These are phyloP conservation scores for Rhizopus stolonifer DNA, from an alignment of 371 early-diverging fungal species.

Conservation along the genomic window DNA sequence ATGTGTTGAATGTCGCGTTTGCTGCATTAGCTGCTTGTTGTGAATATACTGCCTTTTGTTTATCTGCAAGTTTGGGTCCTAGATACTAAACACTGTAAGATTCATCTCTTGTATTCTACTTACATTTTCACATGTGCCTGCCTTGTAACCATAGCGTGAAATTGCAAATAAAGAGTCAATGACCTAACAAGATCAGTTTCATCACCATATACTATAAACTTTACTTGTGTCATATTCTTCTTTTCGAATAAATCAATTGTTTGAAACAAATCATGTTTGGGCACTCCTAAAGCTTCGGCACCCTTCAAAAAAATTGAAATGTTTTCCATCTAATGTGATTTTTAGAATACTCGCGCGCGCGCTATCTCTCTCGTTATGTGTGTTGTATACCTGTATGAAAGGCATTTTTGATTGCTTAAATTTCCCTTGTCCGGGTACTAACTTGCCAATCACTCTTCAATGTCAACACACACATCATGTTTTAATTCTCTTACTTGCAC, in stretches of 20 bases:
- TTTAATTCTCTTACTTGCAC: constrained; percentile 56
- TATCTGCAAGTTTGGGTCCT: constrained; percentile 80
- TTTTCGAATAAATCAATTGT: constrained; percentile 89
- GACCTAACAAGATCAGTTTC: constrained; percentile 35
- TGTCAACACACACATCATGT: not conserved
- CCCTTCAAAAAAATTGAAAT: constrained; percentile 78
- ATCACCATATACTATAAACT: not conserved
- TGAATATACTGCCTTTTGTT: constrained; percentile 62
- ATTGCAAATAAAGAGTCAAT: constrained; percentile 78
- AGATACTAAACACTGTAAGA: constrained; percentile 51
- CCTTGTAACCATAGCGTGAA: constrained; percentile 76
- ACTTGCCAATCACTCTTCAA: constrained; percentile 59
- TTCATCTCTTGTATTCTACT: constrained; percentile 1
- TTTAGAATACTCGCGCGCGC: too few species aligned
- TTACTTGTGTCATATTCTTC: constrained; percentile 80
- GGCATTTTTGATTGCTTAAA: constrained; percentile 70
- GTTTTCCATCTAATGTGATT: constrained; percentile 89
- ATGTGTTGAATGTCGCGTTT: constrained; percentile 54
- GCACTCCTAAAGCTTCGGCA: constrained; percentile 73
- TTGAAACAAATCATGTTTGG: constrained; percentile 83
- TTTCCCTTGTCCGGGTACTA: constrained; percentile 61
- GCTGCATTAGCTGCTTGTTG: constrained; percentile 68
- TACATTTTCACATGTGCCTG: constrained; percentile 59
- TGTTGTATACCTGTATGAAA: constrained; percentile 70
- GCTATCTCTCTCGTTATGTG: not conserved